Evolutionary conservation across 139 green algal species (phyloP).

Genomic region (Haematococcus lacustris): DNA sequence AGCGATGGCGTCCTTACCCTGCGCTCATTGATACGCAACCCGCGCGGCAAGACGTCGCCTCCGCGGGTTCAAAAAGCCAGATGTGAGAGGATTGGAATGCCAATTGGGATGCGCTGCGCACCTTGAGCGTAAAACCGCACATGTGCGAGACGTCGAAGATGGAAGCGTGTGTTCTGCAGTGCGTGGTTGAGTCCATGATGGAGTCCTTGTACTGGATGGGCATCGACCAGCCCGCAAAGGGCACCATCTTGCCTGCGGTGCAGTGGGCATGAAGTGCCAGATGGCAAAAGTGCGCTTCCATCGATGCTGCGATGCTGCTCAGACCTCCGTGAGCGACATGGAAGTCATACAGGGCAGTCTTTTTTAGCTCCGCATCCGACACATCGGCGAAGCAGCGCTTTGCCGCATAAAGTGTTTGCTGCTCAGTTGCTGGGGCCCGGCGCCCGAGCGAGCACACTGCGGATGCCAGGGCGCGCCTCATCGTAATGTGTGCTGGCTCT

Average conservation of each 20-base stretch:
- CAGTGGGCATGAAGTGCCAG: not conserved
- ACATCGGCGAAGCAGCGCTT: not conserved
- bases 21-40: too few relatives aligned
- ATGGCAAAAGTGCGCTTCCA: not conserved
- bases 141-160: conserved; percentile 98
- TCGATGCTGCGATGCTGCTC: not conserved
- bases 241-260: conserved; percentile 88
- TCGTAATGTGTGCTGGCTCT: too few relatives aligned
- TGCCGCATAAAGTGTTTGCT: too few relatives aligned
- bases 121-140: conserved; percentile 88
- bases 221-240: conserved; percentile 96
- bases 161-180: conserved; percentile 78
- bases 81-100: too few relatives aligned
- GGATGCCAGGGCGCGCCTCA: too few relatives aligned
- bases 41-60: too few relatives aligned
- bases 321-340: conserved; percentile 77
- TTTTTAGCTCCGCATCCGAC: too few relatives aligned
- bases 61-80: too few relatives aligned
- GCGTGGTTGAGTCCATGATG: conserved; percentile 91
- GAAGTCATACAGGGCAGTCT: conserved; percentile 85
- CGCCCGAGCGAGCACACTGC: not conserved
- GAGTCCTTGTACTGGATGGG: conserved; percentile 97
- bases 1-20: conserved; percentile 86
- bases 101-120: too few relatives aligned
- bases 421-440: too few relatives aligned